phyloP scores from a whole-genome alignment of 495 filamentous ascomycete species.

The Annulohypoxylon moriforme region DNA sequence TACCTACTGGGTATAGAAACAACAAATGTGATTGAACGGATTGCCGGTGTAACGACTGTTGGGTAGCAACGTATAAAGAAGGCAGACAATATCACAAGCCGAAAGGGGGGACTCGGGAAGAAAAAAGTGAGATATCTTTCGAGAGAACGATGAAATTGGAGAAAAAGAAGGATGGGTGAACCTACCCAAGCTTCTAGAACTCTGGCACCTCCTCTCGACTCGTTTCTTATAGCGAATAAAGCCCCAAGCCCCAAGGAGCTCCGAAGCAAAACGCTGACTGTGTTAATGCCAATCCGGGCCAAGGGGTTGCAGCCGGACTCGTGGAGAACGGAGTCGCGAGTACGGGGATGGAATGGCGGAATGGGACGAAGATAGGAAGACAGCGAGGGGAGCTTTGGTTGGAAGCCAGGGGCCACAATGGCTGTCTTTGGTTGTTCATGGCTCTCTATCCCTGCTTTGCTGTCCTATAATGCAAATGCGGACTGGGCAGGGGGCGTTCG shows the following conservation, averaged over 20 bases:
- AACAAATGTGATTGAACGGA: not conserved
- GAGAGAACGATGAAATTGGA: not conserved
- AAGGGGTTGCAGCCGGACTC: not conserved
- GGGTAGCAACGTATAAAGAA: not conserved
- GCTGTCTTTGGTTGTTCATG: not conserved
- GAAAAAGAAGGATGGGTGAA: slow-evolving; percentile 9
- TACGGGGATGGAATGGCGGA: not conserved
- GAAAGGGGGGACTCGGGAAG: not conserved
- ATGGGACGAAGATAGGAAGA: not conserved
- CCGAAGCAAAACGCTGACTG: slow-evolving; percentile 21
- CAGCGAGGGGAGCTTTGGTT: not conserved
- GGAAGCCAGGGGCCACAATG: not conserved
- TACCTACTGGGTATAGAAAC: not conserved
- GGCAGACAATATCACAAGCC: not conserved
- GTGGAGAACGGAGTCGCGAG: slow-evolving; percentile 26
- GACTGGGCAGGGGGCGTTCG: not conserved
- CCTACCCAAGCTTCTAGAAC: not conserved
- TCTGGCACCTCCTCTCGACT: not conserved
- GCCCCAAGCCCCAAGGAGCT: slow-evolving; percentile 42
- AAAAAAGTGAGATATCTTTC: not conserved
- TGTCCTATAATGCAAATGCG: not conserved
- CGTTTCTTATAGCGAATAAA: slow-evolving; percentile 32
- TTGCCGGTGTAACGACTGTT: slow-evolving; percentile 2
- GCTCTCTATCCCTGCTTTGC: not conserved
- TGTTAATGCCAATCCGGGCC: slow-evolving; percentile 11